phyloP scores from a whole-genome alignment of 306 rosid species.

The Casuarina glauca region DNA sequence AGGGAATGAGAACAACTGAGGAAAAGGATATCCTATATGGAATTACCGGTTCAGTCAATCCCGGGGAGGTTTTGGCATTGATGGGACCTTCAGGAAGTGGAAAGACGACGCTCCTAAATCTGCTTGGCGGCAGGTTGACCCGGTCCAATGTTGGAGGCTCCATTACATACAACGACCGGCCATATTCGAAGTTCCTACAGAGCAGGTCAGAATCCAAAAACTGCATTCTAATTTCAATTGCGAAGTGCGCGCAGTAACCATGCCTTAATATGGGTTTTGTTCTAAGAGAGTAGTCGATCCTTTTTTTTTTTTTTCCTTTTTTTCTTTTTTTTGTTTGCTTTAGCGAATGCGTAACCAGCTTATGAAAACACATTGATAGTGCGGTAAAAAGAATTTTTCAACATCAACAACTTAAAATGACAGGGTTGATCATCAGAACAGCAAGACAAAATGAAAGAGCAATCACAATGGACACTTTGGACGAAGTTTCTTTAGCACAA shows the following conservation, averaged over 20 bases:
- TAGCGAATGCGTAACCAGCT: background rate
- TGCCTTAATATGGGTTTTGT: background rate
- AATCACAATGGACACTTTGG: background rate
- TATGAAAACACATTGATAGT: background rate
- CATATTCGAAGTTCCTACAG: slow-evolving; percentile 81
- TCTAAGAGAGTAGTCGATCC: background rate
- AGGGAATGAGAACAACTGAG: slow-evolving; percentile 60
- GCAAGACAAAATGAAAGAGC: background rate
- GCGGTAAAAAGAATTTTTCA: background rate
- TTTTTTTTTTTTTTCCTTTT: background rate
- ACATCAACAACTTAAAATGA: background rate
- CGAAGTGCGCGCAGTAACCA: background rate
- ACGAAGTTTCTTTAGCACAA: background rate
- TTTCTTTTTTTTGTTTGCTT: too few relatives aligned
- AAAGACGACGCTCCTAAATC: slow-evolving; percentile 77
- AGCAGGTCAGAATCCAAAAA: slow-evolving; percentile 55
- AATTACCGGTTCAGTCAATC: slow-evolving; percentile 75
- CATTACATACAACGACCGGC: slow-evolving; percentile 73
- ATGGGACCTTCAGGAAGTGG: slow-evolving; percentile 99
- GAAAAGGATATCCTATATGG: slow-evolving; percentile 88
- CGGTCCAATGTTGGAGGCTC: slow-evolving; percentile 56
- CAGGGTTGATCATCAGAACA: background rate
- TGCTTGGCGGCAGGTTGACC: slow-evolving; percentile 72
- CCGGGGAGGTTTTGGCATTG: slow-evolving; percentile 92
- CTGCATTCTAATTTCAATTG: background rate